Conservation (phyloP, 1,284 basidiomycete species). For the Ustilago hordei region DNA sequence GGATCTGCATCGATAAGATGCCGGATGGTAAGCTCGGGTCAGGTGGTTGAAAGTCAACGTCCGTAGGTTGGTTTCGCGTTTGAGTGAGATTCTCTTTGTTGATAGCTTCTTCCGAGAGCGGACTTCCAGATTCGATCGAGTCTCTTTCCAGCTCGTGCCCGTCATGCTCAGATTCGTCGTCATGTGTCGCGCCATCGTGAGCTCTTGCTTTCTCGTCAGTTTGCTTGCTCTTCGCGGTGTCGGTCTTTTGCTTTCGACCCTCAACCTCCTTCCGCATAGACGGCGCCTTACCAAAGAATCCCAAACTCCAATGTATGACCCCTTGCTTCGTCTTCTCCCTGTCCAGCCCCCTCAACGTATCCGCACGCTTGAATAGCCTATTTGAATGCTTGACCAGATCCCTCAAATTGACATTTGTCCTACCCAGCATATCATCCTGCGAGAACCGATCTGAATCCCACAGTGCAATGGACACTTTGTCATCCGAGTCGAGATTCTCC, state of each 20-base stretch:
- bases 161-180: conserved; percentile 7
- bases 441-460: conserved; percentile 72
- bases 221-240: not conserved
- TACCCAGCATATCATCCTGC: conserved; percentile 71
- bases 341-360: conserved; percentile 32
- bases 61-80: conserved; percentile 35
- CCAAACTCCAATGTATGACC: conserved; percentile 40
- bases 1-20: conserved; percentile 55
- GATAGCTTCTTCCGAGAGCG: conserved; percentile 14
- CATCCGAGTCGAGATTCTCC: conserved; percentile 49
- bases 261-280: conserved; percentile 12
- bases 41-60: conserved; percentile 50
- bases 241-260: not conserved
- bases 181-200: not conserved
- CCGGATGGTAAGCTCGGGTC: conserved; percentile 39
- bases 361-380: conserved; percentile 27
- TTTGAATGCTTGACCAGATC: conserved; percentile 67
- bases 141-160: conserved; percentile 18
- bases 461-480: conserved; percentile 59
- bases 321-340: conserved; percentile 58
- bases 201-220: not conserved
- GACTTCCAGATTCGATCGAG: conserved; percentile 16
- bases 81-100: conserved; percentile 29
- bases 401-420: conserved; percentile 70
- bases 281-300: conserved; percentile 48